Percentiles rank a stretch among this genome's conserved stretches.
These are phyloP conservation scores for Trypanosomatidae sp. DNA, from an alignment of 208 protist species.

Conservation along the genomic window DNA sequence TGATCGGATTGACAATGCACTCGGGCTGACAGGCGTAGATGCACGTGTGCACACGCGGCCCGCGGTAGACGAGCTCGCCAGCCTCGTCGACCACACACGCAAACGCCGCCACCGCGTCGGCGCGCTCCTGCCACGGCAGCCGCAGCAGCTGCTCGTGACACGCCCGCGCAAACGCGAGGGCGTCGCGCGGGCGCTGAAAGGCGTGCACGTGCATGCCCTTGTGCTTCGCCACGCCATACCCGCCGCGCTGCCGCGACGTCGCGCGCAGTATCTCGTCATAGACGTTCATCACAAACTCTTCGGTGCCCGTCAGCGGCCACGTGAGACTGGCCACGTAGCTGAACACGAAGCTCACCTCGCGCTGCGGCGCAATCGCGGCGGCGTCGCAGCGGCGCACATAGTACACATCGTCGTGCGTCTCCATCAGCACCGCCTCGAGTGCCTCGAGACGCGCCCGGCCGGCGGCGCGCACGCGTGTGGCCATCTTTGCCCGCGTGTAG, in stretches of 20 bases:
- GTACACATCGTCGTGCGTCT: slow-evolving; percentile 74
- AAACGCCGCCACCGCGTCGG: slow-evolving; percentile 12
- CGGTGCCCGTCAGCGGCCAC: slow-evolving; percentile 15
- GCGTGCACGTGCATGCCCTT: slow-evolving; percentile 48
- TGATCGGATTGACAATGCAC: slow-evolving; percentile 46
- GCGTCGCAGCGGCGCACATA: slow-evolving; percentile 65
- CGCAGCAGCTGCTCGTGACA: slow-evolving; percentile 48
- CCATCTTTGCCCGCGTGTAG: slow-evolving; percentile 26
- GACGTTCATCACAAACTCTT: slow-evolving; percentile 58
- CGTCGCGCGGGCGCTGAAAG: slow-evolving; percentile 47
- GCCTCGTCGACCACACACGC: slow-evolving; percentile 21
- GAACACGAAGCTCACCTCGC: slow-evolving; percentile 72
- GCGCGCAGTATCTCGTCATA: slow-evolving; percentile 45
- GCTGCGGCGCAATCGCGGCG: slow-evolving; percentile 27
- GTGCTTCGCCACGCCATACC: slow-evolving; percentile 37
- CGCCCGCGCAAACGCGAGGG: slow-evolving; percentile 51
- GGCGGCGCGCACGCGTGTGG: slow-evolving; percentile 30
- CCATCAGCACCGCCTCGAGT: slow-evolving; percentile 61
- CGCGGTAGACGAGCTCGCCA: slow-evolving; percentile 44
- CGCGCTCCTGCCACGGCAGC: slow-evolving; percentile 31
- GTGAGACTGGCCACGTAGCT: slow-evolving; percentile 24
- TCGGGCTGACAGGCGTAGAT: slow-evolving; percentile 66
- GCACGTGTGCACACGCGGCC: slow-evolving; percentile 76
- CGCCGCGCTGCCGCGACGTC: slow-evolving; percentile 15
- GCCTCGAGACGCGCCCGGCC: slow-evolving; percentile 53